A percentile compares a stretch with the other conserved stretches of the same genome.
phyloP scores from a whole-genome alignment of 768 basidiomycete genomes.

The Suillus hirtellus region DNA sequence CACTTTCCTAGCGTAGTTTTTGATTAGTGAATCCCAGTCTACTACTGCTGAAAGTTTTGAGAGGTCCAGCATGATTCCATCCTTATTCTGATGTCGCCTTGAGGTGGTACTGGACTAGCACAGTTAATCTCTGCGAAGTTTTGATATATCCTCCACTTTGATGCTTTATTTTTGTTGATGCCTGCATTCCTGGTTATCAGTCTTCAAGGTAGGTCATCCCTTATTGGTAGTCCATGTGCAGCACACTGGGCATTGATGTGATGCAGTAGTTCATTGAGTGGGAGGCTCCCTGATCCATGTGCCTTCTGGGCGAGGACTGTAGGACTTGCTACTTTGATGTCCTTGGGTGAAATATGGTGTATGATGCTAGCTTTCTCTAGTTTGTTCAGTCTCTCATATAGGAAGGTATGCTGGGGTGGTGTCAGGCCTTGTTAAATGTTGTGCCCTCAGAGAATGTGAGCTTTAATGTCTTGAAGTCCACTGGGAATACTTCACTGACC shows the following conservation, averaged over 20 bases:
- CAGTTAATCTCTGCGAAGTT: no score
- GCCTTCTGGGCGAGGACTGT: constrained; percentile 18
- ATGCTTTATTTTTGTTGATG: no score
- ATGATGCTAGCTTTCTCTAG: neutral
- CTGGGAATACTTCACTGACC: constrained; percentile 36
- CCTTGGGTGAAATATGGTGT: neutral
- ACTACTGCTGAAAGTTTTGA: no score
- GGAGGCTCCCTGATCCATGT: constrained; percentile 10
- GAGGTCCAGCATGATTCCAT: no score
- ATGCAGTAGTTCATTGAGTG: constrained; percentile 10
- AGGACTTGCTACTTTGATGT: constrained; percentile 16
- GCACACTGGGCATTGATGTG: constrained; percentile 16
- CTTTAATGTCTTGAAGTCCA: constrained; percentile 14
- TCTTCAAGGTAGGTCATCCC: neutral
- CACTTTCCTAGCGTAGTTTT: no score
- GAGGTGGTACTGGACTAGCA: no score
- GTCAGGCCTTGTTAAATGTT: neutral
- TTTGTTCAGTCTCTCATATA: constrained; percentile 1
- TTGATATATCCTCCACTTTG: no score
- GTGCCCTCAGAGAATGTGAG: neutral
- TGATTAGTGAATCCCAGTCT: no score
- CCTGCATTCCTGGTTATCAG: neutral
- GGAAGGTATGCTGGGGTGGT: constrained; percentile 1
- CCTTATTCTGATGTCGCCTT: no score
- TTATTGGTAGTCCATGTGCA: constrained; percentile 1